These are phyloP conservation scores for Pseudogymnoascus pannorum DNA, from an alignment of 2,329 filamentous ascomycete species.

Conservation along the genomic window DNA sequence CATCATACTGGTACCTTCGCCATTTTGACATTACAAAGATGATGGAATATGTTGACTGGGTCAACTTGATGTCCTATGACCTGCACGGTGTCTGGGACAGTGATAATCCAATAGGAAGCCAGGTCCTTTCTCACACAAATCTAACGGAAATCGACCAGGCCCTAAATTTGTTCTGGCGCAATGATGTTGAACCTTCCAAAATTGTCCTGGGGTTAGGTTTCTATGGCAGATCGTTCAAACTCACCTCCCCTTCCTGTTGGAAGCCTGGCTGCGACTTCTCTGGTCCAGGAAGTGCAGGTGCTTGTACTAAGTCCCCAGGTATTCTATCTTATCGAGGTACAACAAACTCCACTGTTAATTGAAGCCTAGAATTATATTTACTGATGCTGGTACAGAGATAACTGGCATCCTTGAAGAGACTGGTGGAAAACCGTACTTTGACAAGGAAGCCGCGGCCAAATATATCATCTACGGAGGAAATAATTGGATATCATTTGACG, in stretches of 20 bases:
- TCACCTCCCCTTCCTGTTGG: constrained; percentile 6
- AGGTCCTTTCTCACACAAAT: constrained; percentile 15
- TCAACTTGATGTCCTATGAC: constrained; percentile 32
- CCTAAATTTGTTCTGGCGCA: constrained; percentile 10
- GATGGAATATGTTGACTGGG: constrained; percentile 25
- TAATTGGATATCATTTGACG: constrained; percentile 30
- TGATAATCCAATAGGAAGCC: neutral
- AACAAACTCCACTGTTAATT: constrained; percentile 13
- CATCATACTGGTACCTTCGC: constrained; percentile 27
- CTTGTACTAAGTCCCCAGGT: neutral
- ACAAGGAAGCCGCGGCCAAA: constrained; percentile 21
- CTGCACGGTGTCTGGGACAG: constrained; percentile 32
- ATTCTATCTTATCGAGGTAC: neutral
- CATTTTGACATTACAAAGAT: constrained; percentile 25
- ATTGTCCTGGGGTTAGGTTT: constrained; percentile 12
- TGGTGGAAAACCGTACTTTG: neutral
- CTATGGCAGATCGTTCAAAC: constrained; percentile 15
- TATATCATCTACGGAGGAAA: constrained; percentile 20
- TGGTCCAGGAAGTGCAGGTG: neutral
- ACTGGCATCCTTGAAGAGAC: neutral
- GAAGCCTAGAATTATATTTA: constrained; percentile 19
- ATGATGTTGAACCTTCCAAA: constrained; percentile 10
- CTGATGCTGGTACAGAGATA: neutral
- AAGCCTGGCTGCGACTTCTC: constrained; percentile 12
- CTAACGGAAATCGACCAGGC: constrained; percentile 18